A percentile compares a stretch with the other conserved stretches of the same genome.
Conservation (phyloP, 345 rosid species). For the Eucalyptus regnans region DNA sequence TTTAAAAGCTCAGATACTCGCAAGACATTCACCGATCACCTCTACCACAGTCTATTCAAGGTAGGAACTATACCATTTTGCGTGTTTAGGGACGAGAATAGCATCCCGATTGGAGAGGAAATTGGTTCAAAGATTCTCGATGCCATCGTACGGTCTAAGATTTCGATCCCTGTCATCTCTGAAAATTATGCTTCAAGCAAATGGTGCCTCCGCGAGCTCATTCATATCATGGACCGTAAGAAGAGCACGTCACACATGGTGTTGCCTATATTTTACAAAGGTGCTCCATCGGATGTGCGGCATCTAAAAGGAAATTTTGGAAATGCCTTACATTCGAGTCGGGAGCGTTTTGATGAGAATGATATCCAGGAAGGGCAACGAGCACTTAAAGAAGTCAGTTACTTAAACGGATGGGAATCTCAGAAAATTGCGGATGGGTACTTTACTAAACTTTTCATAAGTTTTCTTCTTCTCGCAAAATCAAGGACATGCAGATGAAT, state of each 20-base stretch:
- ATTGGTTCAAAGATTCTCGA: accelerated
- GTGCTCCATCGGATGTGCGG: neutral
- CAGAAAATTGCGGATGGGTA: accelerated
- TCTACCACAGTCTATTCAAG: neutral
- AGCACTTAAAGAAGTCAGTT: accelerated
- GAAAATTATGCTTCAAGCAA: neutral
- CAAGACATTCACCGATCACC: accelerated
- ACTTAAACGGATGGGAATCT: neutral
- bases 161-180: neutral
- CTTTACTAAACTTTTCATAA: neutral
- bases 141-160: neutral
- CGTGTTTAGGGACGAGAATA: neutral
- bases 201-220: neutral
- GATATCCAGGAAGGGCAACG: accelerated
- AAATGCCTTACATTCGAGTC: accelerated
- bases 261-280: neutral
- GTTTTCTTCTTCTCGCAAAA: accelerated
- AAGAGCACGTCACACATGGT: neutral
- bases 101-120: neutral
- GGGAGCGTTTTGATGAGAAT: accelerated
- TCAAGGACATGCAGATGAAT: accelerated
- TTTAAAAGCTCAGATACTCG: neutral
- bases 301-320: neutral
- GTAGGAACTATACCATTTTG: accelerated
- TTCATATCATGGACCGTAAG: accelerated